Base-by-base conservation (phyloP, 2,329 filamentous ascomycete genomes). In the Xylariomycetidae sp. region DNA sequence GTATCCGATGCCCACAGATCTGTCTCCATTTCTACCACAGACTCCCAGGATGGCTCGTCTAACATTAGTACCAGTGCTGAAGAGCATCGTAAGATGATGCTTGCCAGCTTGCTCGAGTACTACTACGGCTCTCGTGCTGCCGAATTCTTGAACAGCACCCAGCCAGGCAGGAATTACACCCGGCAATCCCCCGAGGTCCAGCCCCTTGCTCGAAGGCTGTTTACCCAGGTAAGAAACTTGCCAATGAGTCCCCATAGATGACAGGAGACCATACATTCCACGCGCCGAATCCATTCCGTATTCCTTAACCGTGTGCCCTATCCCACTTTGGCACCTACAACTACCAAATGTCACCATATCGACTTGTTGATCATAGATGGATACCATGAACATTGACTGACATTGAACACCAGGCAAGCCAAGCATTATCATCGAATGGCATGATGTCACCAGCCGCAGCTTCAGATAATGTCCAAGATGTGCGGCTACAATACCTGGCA, bases 61-160 rank as follows among this genome's bases (percentile, higher is more conserved):
- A n/a, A n/a, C n/a, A n/a, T n/a, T n/a, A n/a, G n/a, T n/a, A n/a
- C n/a, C n/a, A n/a, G n/a, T n/a, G n/a, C n/a, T n/a, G n/a, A n/a
- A n/a, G n/a, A 46, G 30, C 53, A 56, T 44, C 50, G 54, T 37
- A 48, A 55, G 35, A 52, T 57, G 48, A 50, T 57, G 42, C 44
- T 57, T 25, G 53, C 54, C 16, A 50, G 45, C 33, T 34, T 57
- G 22, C 52, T 57, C n/a, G 54, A 57, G 31, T 50, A 57, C 19
- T 49, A 55, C 30, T 50, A 49, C 33, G 45, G 47, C 16, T 48
- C 46, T 14, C 48, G 51, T 15, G 53, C 53, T 20, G 34, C 53
- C 16, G 54, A 57, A 9, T 48, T 50, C 12, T 45, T 55, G 25
- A 53, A 50, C 28, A 34, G 40, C 6, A 39, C 51, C 7, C 32